Evolutionary conservation across 2,329 filamentous ascomycete genomes (phyloP).

Genomic region (Shiraia bambusicola): DNA sequence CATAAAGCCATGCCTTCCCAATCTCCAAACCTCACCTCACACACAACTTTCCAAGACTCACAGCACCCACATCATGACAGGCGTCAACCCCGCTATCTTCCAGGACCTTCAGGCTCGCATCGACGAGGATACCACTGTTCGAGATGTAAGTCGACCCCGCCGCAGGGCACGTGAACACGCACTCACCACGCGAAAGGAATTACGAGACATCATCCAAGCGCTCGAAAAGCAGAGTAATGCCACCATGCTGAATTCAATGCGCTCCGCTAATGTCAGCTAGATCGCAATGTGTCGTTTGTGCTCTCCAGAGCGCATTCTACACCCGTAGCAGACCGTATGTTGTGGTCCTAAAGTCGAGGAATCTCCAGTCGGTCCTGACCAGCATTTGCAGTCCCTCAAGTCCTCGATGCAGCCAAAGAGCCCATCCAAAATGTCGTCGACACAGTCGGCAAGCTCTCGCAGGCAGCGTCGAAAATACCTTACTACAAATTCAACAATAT

Average conservation of each 20-base stretch:
- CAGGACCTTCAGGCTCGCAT: conserved; percentile 84
- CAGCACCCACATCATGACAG: conserved; percentile 49
- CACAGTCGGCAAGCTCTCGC: conserved; percentile 68
- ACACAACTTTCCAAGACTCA: conserved; percentile 24
- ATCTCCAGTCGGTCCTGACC: conserved; percentile 12
- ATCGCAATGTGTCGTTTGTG: conserved; percentile 76
- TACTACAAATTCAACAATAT: conserved; percentile 97
- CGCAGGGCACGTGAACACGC: conserved; percentile 27
- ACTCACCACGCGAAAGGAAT: conserved; percentile 54
- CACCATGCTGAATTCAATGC: neutral
- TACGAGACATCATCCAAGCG: conserved; percentile 76
- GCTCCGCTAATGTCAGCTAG: conserved; percentile 42
- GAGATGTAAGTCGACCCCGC: conserved; percentile 59
- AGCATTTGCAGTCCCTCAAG: conserved; percentile 59
- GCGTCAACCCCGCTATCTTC: conserved; percentile 79
- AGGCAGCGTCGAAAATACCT: conserved; percentile 78
- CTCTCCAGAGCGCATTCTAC: conserved; percentile 90
- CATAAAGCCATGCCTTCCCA: neutral
- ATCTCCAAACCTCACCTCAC: neutral
- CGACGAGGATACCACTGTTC: conserved; percentile 79
- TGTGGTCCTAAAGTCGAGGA: neutral
- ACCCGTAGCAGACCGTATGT: conserved; percentile 63
- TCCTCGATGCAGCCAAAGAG: conserved; percentile 69
- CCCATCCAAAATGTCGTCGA: conserved; percentile 71
- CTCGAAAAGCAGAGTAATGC: conserved; percentile 72